Evolutionary conservation across 176 grass and related monocot genomes (phyloP), one percentile per base, ranked within the genome.

Genomic region (Avena eriantha): DNA sequence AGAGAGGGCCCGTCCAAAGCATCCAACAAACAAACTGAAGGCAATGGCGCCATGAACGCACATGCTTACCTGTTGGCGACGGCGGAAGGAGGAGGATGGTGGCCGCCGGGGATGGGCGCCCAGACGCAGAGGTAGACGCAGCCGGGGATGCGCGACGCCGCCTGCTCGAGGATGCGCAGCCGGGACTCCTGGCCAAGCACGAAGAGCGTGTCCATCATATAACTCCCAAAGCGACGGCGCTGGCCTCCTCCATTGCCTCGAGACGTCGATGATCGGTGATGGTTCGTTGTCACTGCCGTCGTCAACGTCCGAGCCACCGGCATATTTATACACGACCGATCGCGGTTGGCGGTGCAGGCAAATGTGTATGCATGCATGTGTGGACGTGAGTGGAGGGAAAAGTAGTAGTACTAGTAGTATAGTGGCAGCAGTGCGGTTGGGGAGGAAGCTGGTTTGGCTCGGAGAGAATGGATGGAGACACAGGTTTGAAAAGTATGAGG

Each of bases 71-170:
- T 85, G 78, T 26, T 73, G 51, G 76, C 57, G 39, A 75, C 54
- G 2, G 43, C 68, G 29, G 33, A 35, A n/a, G 46, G 69, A 53
- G 0, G 24, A 70, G 22, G 83, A 50, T 7, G 78, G 35, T 50
- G 83, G 26, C 45, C 19, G 45, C 33, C 67, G 16, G 83, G 43
- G 82, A 77, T 10, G 26, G 81, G 69, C 0, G 77, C 90, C 90
- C 90, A 91, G 82, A 48, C 77, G 82, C 82, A 91, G 90, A 91
- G 26, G 77, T 91, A 88, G 0, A 78, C 85, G 82, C 86, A 88
- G 43, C 85, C 90, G 82, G 86, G 85, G 90, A 91, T 2, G 77
- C 77, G 59, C 45, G 86, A 46, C 43, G 90, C 90, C 46, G 86
- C 90, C 17, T 50, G 86, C 43, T 72, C 29, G 64, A 91, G 86